Base-by-base conservation (phyloP, 169 alveolate species). In the Fabrea salina region DNA sequence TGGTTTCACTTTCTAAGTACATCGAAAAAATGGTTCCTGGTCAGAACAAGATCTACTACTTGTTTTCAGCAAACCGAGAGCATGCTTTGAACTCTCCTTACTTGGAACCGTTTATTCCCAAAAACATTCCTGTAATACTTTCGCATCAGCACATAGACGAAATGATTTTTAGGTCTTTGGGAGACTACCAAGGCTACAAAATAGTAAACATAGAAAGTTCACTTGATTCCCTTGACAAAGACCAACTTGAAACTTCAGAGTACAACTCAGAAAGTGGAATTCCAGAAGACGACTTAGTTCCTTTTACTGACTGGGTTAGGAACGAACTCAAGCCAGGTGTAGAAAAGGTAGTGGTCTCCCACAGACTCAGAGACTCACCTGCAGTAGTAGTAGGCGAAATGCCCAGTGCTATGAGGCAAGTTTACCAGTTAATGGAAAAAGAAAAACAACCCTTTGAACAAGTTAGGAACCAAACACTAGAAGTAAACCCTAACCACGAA, bases 251-350 rank as follows among this genome's bases (percentile, higher is more conserved):
- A 43, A 56, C 41, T 2, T 51, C 72, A n/a, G 32, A 80, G 44
- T 54, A 68, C 75, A n/a, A 53, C 49, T 4, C 41, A n/a, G 4
- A 22, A 32, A 32, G n/a, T 16, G 74, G 74, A 61, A 61, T 61
- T 41, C 93, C 85, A 8, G 95, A 90, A 44, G 35, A 72, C 3
- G 64, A 91, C 13, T 51, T 86, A 1, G 74, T 61, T 35, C 74
- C 74, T 1, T 87, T 91, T 79, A 68, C 86, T 41, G 79, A 87
- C 33, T 91, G 95, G 95, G 44, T 87, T 33, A 85, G 84, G 74
- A 85, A 83, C 57, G 95, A 91, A 67, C 61, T 84, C 27, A 40
- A 32, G n/a, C 87, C 87, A 30, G 66, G 44, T 4, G 80, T 87
- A 11, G 16, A 66, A 0, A 84, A 82, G 56, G 95, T 91, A 6